Conservation (phyloP, 352 stramenopile species). For the Pythium vanterpoolii region DNA sequence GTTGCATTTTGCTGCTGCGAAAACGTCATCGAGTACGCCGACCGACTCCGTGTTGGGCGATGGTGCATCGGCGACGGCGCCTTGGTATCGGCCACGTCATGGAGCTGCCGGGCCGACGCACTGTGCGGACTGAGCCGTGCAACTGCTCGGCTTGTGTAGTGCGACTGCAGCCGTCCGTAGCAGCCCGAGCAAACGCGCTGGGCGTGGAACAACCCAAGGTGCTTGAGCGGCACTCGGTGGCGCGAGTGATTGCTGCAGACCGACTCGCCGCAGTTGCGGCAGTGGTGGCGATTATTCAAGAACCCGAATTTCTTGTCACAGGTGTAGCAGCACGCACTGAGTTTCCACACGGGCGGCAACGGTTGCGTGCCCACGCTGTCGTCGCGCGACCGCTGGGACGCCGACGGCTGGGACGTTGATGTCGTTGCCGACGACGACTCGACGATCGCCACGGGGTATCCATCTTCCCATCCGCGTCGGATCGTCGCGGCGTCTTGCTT, state of each 20-base stretch:
- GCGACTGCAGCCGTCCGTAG: conserved; percentile 53
- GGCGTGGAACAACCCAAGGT: conserved; percentile 47
- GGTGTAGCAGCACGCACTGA: conserved; percentile 51
- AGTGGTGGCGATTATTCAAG: conserved; percentile 77
- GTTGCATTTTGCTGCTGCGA: conserved; percentile 3
- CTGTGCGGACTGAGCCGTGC: conserved; percentile 17
- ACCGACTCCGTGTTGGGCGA: conserved; percentile 13
- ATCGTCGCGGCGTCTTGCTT: conserved; percentile 18
- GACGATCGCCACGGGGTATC: conserved; percentile 22
- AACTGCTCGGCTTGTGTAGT: conserved; percentile 36
- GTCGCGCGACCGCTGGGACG: conserved; percentile 7
- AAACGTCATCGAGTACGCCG: conserved; percentile 7
- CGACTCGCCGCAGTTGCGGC: conserved; percentile 81
- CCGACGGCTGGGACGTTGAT: conserved; percentile 14
- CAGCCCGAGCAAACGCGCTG: conserved; percentile 68
- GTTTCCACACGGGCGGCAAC: conserved; percentile 46
- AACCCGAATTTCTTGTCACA: conserved; percentile 77
- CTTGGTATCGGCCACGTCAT: neutral
- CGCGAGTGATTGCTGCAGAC: conserved; percentile 82
- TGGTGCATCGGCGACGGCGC: neutral
- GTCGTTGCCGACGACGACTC: conserved; percentile 3
- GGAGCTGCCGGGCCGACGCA: neutral
- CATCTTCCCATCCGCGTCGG: conserved; percentile 13
- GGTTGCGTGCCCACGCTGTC: conserved; percentile 11
- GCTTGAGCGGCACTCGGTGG: conserved; percentile 54